Conservation (phyloP, 257 asterid genomes). For the Cynanchum wilfordii region DNA sequence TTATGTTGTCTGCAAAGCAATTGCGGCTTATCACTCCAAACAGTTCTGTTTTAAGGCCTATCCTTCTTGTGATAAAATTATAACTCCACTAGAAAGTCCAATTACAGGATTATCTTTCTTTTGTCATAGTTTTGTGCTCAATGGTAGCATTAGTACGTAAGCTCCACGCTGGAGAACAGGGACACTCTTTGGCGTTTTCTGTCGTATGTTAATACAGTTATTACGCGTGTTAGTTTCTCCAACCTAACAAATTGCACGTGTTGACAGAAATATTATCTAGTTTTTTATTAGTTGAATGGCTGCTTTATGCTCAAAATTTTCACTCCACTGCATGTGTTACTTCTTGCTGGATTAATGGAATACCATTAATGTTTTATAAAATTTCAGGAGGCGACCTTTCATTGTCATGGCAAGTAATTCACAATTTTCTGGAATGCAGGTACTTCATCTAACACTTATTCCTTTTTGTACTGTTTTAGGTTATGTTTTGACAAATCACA, state of each 20-base stretch:
- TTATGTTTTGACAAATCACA: not conserved
- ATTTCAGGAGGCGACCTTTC: slow-evolving; percentile 18
- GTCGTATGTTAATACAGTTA: not conserved
- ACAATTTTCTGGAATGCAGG: slow-evolving; percentile 40
- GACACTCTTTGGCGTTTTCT: not conserved
- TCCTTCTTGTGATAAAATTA: not conserved
- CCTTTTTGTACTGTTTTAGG: not conserved
- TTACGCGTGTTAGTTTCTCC: not conserved
- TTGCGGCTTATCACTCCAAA: not conserved
- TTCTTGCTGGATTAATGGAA: not conserved
- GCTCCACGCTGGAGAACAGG: not conserved
- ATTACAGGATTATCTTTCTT: not conserved
- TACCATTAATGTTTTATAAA: not conserved
- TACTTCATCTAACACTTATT: slow-evolving; percentile 6
- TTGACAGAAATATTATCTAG: not conserved
- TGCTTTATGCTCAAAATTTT: not conserved
- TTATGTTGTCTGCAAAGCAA: not conserved
- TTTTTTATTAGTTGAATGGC: not conserved
- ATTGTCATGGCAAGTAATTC: slow-evolving; percentile 33
- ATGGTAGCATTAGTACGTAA: not conserved
- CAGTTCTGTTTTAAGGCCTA: not conserved
- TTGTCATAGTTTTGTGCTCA: not conserved
- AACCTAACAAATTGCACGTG: not conserved
- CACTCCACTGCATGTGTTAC: not conserved
- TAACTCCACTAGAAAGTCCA: not conserved